Evolutionary conservation across 257 asterid species (phyloP).

Genomic region (Fraxinus quadrangulata): DNA sequence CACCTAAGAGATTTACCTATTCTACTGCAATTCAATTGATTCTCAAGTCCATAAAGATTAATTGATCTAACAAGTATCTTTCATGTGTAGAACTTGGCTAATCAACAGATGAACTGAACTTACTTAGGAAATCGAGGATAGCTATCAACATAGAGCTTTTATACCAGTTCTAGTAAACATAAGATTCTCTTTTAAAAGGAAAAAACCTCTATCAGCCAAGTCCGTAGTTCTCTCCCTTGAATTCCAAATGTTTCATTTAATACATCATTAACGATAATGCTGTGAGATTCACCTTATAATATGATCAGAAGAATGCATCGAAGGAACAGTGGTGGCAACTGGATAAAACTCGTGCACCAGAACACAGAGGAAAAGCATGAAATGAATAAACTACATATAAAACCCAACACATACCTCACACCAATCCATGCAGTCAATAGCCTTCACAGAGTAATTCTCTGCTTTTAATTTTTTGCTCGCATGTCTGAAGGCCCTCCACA

Average conservation of each 20-base stretch:
- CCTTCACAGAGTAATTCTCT: conserved; percentile 55
- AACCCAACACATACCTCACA: conserved; percentile 57
- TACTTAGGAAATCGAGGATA: not conserved
- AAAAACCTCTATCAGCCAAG: not conserved
- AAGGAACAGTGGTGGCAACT: conserved; percentile 3
- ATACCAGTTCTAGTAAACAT: not conserved
- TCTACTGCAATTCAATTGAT: not conserved
- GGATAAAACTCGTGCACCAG: not conserved
- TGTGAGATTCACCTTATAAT: not conserved
- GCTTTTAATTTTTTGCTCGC: conserved; percentile 58
- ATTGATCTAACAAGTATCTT: not conserved
- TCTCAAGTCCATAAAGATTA: not conserved
- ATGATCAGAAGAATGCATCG: not conserved
- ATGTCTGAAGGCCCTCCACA: conserved; percentile 77
- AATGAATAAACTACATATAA: not conserved
- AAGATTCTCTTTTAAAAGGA: not conserved
- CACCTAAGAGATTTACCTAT: not conserved
- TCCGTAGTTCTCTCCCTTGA: not conserved
- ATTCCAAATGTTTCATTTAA: not conserved
- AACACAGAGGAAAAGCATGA: not conserved
- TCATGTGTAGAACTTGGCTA: not conserved
- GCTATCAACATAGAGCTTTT: not conserved
- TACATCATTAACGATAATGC: not conserved
- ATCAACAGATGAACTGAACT: not conserved
- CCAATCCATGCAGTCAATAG: conserved; percentile 86